Evolutionary conservation across 1,139 yeast genomes (phyloP), one percentile per base, ranked within the genome.

Genomic region (Pneumocystis oryctolagi): DNA sequence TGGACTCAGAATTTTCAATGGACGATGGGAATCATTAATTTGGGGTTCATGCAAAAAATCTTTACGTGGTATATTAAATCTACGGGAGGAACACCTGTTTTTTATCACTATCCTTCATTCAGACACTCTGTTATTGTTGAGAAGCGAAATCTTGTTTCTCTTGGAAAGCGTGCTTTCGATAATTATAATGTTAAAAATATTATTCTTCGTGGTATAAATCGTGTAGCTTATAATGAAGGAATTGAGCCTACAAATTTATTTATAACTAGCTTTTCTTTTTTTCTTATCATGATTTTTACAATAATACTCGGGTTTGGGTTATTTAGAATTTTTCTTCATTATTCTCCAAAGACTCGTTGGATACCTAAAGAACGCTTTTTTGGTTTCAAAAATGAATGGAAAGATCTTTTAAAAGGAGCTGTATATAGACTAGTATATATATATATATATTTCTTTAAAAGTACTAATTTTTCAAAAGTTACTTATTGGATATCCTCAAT

Each of bases 1-100:
- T 92, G 99, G 99, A 85, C 95, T 47, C 96, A 92, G 74, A 92
- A 92, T 76, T 92, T 92, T 78, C 84, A 84, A 76, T 92, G 98
- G 98, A 84, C 97, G 5, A 80, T 92, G 80, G 98, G 98, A 63
- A 84, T 92, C 67, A 88, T 94, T 69, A 79, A 81, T 64, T 83
- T 84, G 12, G 76, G 77, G n/a, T 89, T 90, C 71, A 86, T 92
- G 82, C 98, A 92, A 74, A 74, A 78, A 61, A 87, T 90, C 65
- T 85, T 95, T 69, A 82, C 84, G 72, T 92, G 98, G 98, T 92
- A 92, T 75, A 84, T 92, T 64, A 96, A 90, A 75, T 79, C 96
- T n/a, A 92, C 98, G 0, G 97, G 97, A 59, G 98, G 98, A 65
- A 73, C 80, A 0, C 84, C 95, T 2, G 64, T 81, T 89, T 60